A percentile compares a stretch with the other conserved stretches of the same genome.
These are phyloP conservation scores for Monosporozyma aerobia DNA, from an alignment of 805 yeast genomes.

Conservation along the genomic window DNA sequence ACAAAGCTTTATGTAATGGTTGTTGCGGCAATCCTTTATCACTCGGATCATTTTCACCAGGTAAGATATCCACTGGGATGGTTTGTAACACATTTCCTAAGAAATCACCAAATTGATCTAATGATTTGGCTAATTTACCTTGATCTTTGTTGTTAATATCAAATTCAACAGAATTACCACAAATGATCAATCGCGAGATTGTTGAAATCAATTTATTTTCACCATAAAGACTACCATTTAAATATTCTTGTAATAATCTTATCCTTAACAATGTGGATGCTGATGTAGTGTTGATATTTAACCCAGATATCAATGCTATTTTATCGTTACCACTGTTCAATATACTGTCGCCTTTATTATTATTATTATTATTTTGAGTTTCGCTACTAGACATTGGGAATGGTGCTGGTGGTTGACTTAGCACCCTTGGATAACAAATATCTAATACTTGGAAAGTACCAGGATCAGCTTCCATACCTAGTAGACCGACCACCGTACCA, in stretches of 20 bases:
- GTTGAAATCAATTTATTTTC: conserved; percentile 26
- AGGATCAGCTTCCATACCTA: conserved; percentile 77
- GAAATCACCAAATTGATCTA: conserved; percentile 47
- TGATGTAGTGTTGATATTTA: conserved; percentile 42
- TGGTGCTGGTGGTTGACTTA: conserved; percentile 42
- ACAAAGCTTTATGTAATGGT: conserved; percentile 71
- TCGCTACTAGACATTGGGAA: conserved; percentile 5
- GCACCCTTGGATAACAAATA: conserved; percentile 56
- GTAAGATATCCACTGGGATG: conserved; percentile 68
- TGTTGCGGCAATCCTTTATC: conserved; percentile 82
- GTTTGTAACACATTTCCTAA: conserved; percentile 46
- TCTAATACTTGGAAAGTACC: conserved; percentile 84
- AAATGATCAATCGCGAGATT: conserved; percentile 48
- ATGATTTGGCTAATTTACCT: conserved; percentile 45
- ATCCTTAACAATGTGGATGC: conserved; percentile 36
- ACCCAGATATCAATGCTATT: conserved; percentile 71
- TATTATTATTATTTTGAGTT: not conserved
- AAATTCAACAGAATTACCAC: conserved; percentile 57
- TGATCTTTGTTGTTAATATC: conserved; percentile 35
- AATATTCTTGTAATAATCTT: conserved; percentile 56
- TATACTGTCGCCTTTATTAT: not conserved
- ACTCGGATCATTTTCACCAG: conserved; percentile 83
- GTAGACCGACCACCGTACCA: conserved; percentile 76
- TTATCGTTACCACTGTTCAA: conserved; percentile 23
- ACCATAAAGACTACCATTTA: conserved; percentile 58